Percentiles rank a stretch among this genome's conserved stretches.
Conservation (phyloP, 805 yeast genomes). For the Wickerhamomyces sydowiorum region DNA sequence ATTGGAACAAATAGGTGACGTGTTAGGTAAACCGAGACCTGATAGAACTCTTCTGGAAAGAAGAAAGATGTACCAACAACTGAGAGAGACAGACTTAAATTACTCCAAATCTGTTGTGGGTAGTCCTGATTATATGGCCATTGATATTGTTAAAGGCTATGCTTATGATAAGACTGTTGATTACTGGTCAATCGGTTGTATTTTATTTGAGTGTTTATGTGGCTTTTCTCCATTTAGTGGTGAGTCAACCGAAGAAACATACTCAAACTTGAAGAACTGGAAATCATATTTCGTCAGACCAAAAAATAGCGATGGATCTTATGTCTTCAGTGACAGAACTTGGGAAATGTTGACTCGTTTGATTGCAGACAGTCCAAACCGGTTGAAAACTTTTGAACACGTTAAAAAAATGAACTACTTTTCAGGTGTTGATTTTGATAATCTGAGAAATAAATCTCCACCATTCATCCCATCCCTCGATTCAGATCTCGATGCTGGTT, state of each 20-base stretch:
- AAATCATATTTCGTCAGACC: constrained; percentile 84
- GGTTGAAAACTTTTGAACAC: constrained; percentile 77
- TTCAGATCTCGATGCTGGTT: constrained; percentile 97
- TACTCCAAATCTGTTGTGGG: constrained; percentile 96
- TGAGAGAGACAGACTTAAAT: constrained; percentile 69
- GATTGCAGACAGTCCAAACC: constrained; percentile 71
- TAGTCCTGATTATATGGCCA: constrained; percentile 98
- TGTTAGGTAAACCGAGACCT: constrained; percentile 48
- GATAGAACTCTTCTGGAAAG: constrained; percentile 81
- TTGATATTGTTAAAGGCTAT: constrained; percentile 85
- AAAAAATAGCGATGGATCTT: constrained; percentile 83
- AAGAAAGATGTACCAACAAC: constrained; percentile 76
- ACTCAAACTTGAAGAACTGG: constrained; percentile 91
- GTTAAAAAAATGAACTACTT: constrained; percentile 78
- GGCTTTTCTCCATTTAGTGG: constrained; percentile 99
- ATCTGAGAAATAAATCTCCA: constrained; percentile 65
- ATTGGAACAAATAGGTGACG: constrained; percentile 66
- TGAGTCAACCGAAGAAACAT: constrained; percentile 88
- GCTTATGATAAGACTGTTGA: constrained; percentile 94
- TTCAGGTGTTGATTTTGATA: constrained; percentile 74
- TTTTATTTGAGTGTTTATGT: constrained; percentile 90
- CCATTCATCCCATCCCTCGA: constrained; percentile 97
- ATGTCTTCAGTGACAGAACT: constrained; percentile 91
- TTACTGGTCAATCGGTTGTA: constrained; percentile 98
- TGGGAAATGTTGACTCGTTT: constrained; percentile 82